phyloP scores from a whole-genome alignment of 2,329 filamentous ascomycete species.

The Aspergillus sojae region DNA sequence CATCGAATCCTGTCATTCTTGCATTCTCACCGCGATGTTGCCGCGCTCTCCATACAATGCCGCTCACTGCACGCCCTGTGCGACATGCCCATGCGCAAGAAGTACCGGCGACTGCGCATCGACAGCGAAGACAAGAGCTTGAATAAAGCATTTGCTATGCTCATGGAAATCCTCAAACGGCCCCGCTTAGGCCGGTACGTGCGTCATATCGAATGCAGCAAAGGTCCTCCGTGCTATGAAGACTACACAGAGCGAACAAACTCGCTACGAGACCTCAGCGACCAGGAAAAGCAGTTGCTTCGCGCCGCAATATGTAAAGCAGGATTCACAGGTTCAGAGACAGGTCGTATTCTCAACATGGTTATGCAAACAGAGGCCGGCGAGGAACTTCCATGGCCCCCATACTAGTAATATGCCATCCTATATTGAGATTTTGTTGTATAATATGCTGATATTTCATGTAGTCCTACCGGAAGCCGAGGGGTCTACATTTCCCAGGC shows the following conservation, averaged over 20 bases:
- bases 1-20: neutral
- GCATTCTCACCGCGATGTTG: neutral
- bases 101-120: neutral
- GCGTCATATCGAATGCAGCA: neutral
- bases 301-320: neutral
- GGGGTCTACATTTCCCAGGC: neutral
- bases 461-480: neutral
- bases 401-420: neutral
- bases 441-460: neutral
- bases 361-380: neutral
- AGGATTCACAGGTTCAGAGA: neutral
- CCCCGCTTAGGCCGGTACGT: neutral
- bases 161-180: neutral
- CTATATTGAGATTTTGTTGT: neutral
- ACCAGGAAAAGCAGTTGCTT: neutral
- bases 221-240: neutral
- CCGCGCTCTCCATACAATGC: neutral
- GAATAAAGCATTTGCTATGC: neutral
- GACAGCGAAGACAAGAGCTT: neutral
- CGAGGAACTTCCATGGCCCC: neutral
- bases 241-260: neutral
- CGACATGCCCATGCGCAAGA: neutral
- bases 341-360: neutral
- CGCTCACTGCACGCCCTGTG: neutral
- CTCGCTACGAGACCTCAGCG: neutral